Conservation (phyloP, 805 yeast genomes). For the Candida arabinofermentans region DNA sequence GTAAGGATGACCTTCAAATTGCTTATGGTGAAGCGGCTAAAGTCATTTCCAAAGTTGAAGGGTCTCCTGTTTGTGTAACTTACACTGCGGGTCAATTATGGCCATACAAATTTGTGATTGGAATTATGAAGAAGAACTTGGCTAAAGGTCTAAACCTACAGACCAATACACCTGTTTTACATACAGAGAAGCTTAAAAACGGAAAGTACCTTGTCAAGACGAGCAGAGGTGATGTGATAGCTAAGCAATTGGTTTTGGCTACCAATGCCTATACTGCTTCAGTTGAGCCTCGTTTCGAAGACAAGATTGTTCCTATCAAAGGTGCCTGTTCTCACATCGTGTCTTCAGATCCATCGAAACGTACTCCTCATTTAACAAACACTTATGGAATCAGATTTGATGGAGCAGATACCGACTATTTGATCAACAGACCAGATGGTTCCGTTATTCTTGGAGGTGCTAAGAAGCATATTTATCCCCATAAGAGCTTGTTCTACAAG, state of each 20-base stretch:
- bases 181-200: background rate
- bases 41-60: conserved; percentile 26
- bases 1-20: conserved; percentile 32
- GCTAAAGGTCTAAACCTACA: background rate
- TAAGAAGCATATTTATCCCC: conserved; percentile 22
- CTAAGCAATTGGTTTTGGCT: background rate
- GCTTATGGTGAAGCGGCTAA: conserved; percentile 30
- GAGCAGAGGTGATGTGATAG: background rate
- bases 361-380: conserved; percentile 29
- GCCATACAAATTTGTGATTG: conserved; percentile 39
- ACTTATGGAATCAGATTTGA: conserved; percentile 27
- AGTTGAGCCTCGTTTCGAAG: background rate
- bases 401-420: conserved; percentile 20
- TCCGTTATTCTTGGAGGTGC: conserved; percentile 30
- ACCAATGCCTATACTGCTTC: background rate
- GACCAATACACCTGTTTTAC: background rate
- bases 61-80: conserved; percentile 30
- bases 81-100: conserved; percentile 42
- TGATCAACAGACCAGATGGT: conserved; percentile 28
- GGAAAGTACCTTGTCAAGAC: background rate
- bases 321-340: background rate
- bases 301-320: background rate
- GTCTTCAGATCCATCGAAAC: background rate
- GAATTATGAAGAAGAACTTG: conserved; percentile 2
- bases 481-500: conserved; percentile 26